Conservation (phyloP, 2,329 filamentous ascomycete species). For the Sclerotiophoma versabilis region DNA sequence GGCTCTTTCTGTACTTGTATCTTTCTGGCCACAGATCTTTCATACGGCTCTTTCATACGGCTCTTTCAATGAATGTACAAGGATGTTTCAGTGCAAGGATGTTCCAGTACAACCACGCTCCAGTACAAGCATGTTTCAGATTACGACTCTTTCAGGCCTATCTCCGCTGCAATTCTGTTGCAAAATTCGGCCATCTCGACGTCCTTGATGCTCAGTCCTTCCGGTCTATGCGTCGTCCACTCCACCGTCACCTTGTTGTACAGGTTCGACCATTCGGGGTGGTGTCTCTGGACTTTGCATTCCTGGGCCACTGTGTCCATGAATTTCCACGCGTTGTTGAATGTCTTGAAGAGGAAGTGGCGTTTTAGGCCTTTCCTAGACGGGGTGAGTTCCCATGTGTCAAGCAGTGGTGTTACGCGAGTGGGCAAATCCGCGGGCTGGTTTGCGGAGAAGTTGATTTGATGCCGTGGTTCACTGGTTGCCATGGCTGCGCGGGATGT, state of each 20-base stretch:
- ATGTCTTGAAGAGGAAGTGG: slow-evolving; percentile 38
- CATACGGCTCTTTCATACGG: no score
- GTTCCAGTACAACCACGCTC: no score
- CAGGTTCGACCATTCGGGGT: slow-evolving; percentile 45
- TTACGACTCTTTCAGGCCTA: slow-evolving; percentile 33
- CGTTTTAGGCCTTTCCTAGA: slow-evolving; percentile 37
- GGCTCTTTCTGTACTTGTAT: no score
- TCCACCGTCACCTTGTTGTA: slow-evolving; percentile 45
- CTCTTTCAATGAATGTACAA: no score
- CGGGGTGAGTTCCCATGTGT: slow-evolving; percentile 34
- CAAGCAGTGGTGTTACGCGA: slow-evolving; percentile 32
- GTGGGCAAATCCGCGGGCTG: slow-evolving; percentile 37
- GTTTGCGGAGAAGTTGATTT: slow-evolving; percentile 37
- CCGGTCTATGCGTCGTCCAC: slow-evolving; percentile 48
- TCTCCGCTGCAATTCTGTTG: slow-evolving; percentile 34
- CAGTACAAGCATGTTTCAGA: no score
- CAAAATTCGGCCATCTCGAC: slow-evolving; percentile 49
- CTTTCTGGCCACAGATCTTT: no score
- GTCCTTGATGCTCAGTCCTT: slow-evolving; percentile 46
- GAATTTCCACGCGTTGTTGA: slow-evolving; percentile 43
- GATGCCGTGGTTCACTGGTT: neutral
- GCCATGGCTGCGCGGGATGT: slow-evolving; percentile 3
- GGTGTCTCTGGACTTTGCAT: slow-evolving; percentile 43
- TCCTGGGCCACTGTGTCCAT: slow-evolving; percentile 45
- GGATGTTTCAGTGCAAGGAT: no score